A percentile compares a stretch with the other conserved stretches of the same genome.
Evolutionary conservation across 768 basidiomycete species (phyloP).

Genomic region (Boletus edulis): DNA sequence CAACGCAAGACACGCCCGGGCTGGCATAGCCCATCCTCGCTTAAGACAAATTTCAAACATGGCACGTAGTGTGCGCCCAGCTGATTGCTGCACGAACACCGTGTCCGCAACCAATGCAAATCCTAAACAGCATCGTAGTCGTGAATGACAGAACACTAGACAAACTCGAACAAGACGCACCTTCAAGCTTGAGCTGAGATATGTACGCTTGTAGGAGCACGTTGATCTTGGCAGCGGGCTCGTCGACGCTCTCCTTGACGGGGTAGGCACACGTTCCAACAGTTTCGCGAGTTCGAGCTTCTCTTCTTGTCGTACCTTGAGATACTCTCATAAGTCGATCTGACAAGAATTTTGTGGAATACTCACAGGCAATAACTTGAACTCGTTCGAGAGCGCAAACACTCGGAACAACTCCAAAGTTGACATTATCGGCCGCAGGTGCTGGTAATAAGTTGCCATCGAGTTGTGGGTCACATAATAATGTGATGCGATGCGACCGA

Average conservation of each 20-base stretch:
- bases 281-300: background rate
- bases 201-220: background rate
- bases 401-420: background rate
- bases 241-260: too few relatives aligned
- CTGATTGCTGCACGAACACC: too few relatives aligned
- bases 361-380: background rate
- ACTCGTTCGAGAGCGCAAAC: constrained; percentile 1
- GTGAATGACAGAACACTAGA: background rate
- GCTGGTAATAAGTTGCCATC: too few relatives aligned
- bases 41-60: constrained; percentile 3
- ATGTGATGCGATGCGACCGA: background rate
- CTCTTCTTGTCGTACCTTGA: too few relatives aligned
- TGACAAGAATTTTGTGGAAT: background rate
- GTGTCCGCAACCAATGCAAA: background rate
- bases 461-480: background rate
- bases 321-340: background rate
- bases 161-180: background rate
- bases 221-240: too few relatives aligned
- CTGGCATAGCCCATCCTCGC: too few relatives aligned
- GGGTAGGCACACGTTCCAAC: background rate
- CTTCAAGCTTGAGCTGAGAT: constrained; percentile 3
- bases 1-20: too few relatives aligned
- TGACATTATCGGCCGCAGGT: too few relatives aligned
- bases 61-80: background rate
- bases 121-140: background rate